Conservation (phyloP, 2,329 filamentous ascomycete genomes). For the Penicillium sp. region DNA sequence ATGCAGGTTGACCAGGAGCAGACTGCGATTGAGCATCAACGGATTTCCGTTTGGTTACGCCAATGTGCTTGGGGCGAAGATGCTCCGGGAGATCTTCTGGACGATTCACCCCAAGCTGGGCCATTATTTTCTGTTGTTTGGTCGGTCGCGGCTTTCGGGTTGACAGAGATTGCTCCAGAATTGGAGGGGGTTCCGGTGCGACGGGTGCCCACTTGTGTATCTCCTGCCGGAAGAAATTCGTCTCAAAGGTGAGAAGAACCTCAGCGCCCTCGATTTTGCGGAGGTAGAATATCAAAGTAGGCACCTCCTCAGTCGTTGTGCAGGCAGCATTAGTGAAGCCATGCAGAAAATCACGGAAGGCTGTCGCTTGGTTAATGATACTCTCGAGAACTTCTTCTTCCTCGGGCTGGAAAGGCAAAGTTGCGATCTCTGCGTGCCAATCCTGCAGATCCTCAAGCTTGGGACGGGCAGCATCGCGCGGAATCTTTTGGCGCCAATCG, state of each 20-base stretch:
- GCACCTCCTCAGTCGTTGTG: constrained; percentile 79
- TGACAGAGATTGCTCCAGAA: constrained; percentile 81
- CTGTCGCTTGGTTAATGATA: constrained; percentile 80
- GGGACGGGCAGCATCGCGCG: constrained; percentile 88
- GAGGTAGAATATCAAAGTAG: constrained; percentile 89
- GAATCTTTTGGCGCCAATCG: constrained; percentile 95
- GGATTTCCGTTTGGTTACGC: constrained; percentile 66
- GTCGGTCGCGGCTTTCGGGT: constrained; percentile 94
- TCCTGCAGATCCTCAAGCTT: constrained; percentile 85
- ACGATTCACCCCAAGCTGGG: constrained; percentile 81
- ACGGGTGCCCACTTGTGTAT: constrained; percentile 93
- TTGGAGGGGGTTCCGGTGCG: constrained; percentile 78
- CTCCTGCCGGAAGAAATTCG: constrained; percentile 96
- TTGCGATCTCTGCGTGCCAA: constrained; percentile 79
- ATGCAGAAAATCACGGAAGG: constrained; percentile 78
- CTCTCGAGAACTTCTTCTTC: constrained; percentile 83
- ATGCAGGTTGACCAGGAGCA: constrained; percentile 21
- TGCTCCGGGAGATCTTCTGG: constrained; percentile 85
- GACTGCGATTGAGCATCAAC: constrained; percentile 43
- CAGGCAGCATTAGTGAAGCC: constrained; percentile 78
- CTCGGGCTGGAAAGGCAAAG: constrained; percentile 88
- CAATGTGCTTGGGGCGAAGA: constrained; percentile 73
- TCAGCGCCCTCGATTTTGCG: constrained; percentile 97
- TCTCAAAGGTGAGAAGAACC: constrained; percentile 84
- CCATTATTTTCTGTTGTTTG: constrained; percentile 93